Evolutionary conservation across 345 rosid genomes (phyloP).

Genomic region (Cardamine chenopodiifolia): DNA sequence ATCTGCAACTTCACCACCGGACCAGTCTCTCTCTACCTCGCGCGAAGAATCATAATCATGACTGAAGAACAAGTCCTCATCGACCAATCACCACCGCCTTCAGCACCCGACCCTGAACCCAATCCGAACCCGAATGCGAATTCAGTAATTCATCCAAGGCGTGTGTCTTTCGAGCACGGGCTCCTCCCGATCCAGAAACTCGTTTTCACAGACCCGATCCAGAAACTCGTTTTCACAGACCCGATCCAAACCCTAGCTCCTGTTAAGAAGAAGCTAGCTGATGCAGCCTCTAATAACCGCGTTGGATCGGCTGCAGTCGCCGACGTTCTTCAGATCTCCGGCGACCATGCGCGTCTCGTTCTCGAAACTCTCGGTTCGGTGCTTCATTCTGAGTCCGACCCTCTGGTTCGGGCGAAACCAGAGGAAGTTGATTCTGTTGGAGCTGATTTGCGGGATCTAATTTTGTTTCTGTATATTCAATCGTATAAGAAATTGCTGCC

Average conservation of each 20-base stretch:
- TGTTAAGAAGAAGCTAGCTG: conserved; percentile 60
- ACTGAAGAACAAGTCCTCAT: conserved; percentile 48
- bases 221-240: conserved; percentile 84
- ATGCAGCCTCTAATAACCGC: conserved; percentile 50
- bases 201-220: conserved; percentile 82
- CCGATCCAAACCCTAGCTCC: conserved; percentile 76
- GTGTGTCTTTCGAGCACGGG: conserved; percentile 96
- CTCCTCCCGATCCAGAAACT: conserved; percentile 94
- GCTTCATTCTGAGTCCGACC: conserved; percentile 79
- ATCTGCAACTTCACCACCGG: conserved; percentile 48
- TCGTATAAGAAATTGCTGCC: conserved; percentile 92
- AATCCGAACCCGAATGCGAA: conserved; percentile 47
- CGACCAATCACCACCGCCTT: conserved; percentile 55
- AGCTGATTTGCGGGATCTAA: conserved; percentile 86
- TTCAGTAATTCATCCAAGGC: conserved; percentile 72
- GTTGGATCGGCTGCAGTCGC: conserved; percentile 67
- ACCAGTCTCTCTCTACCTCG: conserved; percentile 27
- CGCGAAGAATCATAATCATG: conserved; percentile 51
- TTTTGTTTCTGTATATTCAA: conserved; percentile 84
- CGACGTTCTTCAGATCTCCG: conserved; percentile 86
- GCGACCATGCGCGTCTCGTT: conserved; percentile 83
- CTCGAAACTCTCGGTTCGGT: conserved; percentile 87
- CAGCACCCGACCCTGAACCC: conserved; percentile 49
- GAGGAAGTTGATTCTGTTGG: conserved; percentile 68
- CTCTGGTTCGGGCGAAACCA: conserved; percentile 55